Evolutionary conservation across 106 monocot genomes (phyloP).

Genomic region (Allium cepa): DNA sequence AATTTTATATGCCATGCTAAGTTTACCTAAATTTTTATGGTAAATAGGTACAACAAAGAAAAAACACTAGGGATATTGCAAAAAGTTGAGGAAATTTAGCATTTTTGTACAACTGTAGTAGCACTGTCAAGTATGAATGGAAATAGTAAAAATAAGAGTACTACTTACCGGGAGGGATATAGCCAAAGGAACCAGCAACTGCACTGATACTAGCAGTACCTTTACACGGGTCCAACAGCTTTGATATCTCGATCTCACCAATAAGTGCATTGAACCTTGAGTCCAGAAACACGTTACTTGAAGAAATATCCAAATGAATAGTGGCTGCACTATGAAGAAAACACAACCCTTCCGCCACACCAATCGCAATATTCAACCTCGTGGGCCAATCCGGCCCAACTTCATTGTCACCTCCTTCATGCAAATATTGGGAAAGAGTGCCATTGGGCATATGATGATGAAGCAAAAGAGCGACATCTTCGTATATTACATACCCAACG

Average conservation of each 20-base stretch:
- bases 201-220: conserved; percentile 91
- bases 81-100: neutral
- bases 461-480: conserved; percentile 74
- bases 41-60: neutral
- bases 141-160: neutral
- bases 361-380: conserved; percentile 45
- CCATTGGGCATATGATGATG: conserved; percentile 66
- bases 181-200: conserved; percentile 89
- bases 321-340: conserved; percentile 68
- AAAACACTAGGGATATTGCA: neutral
- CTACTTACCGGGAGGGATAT: conserved; percentile 78
- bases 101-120: neutral
- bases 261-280: conserved; percentile 56
- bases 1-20: neutral
- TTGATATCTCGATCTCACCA: conserved; percentile 83
- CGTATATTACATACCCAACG: conserved; percentile 81
- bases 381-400: conserved; percentile 52
- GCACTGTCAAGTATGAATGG: neutral
- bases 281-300: conserved; percentile 61
- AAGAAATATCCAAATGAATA: conserved; percentile 81
- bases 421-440: conserved; percentile 56
- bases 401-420: conserved; percentile 9
- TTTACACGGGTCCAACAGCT: conserved; percentile 85
- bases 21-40: neutral
- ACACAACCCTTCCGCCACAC: conserved; percentile 70